A percentile compares a stretch with the other conserved stretches of the same genome.
Evolutionary conservation across 306 rosid genomes (phyloP).

Genomic region (Quercus dentata): DNA sequence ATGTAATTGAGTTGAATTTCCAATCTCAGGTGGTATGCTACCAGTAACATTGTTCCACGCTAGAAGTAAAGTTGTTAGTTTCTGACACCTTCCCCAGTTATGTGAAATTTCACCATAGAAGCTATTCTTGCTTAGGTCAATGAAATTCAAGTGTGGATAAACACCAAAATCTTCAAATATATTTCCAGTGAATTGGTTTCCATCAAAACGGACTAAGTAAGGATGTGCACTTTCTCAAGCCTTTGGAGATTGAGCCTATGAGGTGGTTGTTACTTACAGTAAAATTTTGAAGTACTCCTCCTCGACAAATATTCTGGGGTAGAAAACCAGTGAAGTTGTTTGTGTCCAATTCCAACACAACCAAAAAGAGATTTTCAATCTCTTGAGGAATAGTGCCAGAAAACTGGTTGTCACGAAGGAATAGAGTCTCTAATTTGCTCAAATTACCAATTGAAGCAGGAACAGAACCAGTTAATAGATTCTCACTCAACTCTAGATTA

Average conservation of each 20-base stretch:
- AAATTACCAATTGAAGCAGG: background rate
- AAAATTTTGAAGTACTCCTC: background rate
- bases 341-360: background rate
- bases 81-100: background rate
- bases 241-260: background rate
- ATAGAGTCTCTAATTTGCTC: background rate
- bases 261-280: background rate
- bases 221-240: background rate
- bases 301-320: background rate
- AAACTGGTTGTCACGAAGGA: background rate
- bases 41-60: background rate
- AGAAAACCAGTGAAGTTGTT: background rate
- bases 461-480: background rate
- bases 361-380: background rate
- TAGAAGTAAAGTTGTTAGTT: background rate
- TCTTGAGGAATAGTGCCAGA: background rate
- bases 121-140: background rate
- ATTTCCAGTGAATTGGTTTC: background rate
- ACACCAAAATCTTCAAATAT: background rate
- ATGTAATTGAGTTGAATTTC: background rate
- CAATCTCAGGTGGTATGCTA: background rate
- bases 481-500: constrained; percentile 3
- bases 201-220: background rate
- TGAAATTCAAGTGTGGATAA: background rate
- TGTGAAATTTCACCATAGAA: background rate